Conservation (phyloP, 768 basidiomycete genomes). For the Tylopilus sp. region DNA sequence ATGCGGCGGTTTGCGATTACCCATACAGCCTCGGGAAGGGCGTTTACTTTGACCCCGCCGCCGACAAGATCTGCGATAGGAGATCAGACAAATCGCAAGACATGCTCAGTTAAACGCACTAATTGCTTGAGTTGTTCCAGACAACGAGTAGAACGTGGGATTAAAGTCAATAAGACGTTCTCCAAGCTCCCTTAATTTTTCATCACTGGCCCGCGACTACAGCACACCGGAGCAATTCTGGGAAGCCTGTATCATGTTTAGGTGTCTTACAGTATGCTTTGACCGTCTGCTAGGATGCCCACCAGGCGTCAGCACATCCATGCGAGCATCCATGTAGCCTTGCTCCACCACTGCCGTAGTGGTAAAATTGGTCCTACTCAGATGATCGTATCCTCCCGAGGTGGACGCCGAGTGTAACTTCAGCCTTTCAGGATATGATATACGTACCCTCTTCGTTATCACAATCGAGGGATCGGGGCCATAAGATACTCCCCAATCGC, state of each 20-base stretch:
- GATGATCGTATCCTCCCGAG: slow-evolving; percentile 27
- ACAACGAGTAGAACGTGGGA: slow-evolving; percentile 14
- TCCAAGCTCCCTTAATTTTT: slow-evolving; percentile 16
- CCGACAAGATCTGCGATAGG: slow-evolving; percentile 38
- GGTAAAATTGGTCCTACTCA: slow-evolving; percentile 32
- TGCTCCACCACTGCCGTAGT: slow-evolving; percentile 36
- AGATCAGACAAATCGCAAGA: slow-evolving; percentile 19
- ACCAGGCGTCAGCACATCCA: slow-evolving; percentile 44
- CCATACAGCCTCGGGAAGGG: slow-evolving; percentile 41
- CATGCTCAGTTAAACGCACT: slow-evolving; percentile 13
- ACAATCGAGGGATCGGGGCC: slow-evolving; percentile 50
- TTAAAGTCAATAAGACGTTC: slow-evolving; percentile 21
- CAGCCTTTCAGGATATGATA: background rate
- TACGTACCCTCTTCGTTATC: slow-evolving; percentile 54
- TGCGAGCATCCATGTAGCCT: slow-evolving; percentile 40
- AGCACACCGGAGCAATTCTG: slow-evolving; percentile 13
- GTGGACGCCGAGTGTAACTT: background rate
- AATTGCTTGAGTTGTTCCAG: slow-evolving; percentile 28
- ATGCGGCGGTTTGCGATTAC: slow-evolving; percentile 36
- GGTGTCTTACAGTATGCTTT: slow-evolving; percentile 43
- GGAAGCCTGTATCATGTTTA: slow-evolving; percentile 37
- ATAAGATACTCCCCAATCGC: slow-evolving; percentile 42
- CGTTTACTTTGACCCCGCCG: slow-evolving; percentile 44
- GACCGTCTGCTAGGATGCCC: slow-evolving; percentile 57
- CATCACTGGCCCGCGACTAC: slow-evolving; percentile 21